Conservation (phyloP, 2,329 filamentous ascomycete species). For the Microdochium bolleyi region DNA sequence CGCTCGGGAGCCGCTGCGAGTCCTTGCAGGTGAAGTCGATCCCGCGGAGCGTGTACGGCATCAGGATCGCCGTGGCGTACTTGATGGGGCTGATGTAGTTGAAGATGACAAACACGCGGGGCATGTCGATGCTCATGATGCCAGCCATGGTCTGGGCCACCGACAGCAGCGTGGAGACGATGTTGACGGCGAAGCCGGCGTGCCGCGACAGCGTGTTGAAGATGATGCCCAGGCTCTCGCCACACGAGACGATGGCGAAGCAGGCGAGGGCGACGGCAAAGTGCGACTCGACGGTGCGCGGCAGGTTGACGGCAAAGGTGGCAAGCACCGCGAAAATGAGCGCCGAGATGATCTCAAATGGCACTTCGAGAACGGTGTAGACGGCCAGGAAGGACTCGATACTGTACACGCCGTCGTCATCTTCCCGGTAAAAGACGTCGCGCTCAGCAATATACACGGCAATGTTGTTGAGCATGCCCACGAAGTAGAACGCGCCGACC, state of each 20-base stretch:
- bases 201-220: conserved; percentile 71
- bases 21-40: conserved; percentile 58
- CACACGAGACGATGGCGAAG: conserved; percentile 67
- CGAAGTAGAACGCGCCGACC: conserved; percentile 61
- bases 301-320: conserved; percentile 57
- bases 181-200: conserved; percentile 68
- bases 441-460: conserved; percentile 65
- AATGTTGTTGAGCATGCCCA: conserved; percentile 74
- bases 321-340: conserved; percentile 58
- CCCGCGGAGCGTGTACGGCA: conserved; percentile 53
- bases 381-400: conserved; percentile 63
- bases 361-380: conserved; percentile 63
- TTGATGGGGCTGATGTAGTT: conserved; percentile 68
- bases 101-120: conserved; percentile 54
- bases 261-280: conserved; percentile 61
- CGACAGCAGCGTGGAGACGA: conserved; percentile 61
- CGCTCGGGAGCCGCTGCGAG: conserved; percentile 42
- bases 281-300: conserved; percentile 55
- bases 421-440: conserved; percentile 71
- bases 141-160: conserved; percentile 66
- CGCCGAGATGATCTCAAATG: conserved; percentile 60
- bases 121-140: conserved; percentile 63
- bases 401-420: conserved; percentile 65
- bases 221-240: conserved; percentile 70
- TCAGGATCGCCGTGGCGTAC: conserved; percentile 60